Evolutionary conservation across 1,284 basidiomycete genomes (phyloP).

Genomic region (Ustilago trichophora): DNA sequence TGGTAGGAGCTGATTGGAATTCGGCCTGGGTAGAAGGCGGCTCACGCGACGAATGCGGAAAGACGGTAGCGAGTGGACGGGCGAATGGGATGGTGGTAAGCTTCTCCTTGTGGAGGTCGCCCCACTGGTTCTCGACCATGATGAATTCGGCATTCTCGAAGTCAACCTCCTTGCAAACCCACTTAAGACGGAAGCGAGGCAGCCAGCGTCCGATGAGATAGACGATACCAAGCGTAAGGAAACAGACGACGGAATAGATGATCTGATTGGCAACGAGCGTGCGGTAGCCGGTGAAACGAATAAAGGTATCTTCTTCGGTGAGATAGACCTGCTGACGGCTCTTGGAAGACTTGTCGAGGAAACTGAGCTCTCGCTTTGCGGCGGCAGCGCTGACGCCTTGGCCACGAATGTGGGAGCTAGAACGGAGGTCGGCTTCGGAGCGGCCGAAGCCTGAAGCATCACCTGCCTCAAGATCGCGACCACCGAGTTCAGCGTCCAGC

Average conservation of each 20-base stretch:
- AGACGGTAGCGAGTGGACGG: slow-evolving; percentile 60
- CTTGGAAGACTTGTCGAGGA: slow-evolving; percentile 59
- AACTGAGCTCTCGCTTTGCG: slow-evolving; percentile 40
- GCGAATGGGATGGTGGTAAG: slow-evolving; percentile 60
- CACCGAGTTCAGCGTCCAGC: slow-evolving; percentile 55
- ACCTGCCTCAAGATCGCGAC: slow-evolving; percentile 26
- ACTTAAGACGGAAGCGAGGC: slow-evolving; percentile 85
- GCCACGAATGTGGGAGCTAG: slow-evolving; percentile 4
- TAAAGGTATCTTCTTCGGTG: slow-evolving; percentile 86
- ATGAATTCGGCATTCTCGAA: slow-evolving; percentile 80
- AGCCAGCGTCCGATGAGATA: slow-evolving; percentile 92
- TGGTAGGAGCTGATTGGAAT: slow-evolving; percentile 41
- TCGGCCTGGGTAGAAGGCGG: slow-evolving; percentile 62
- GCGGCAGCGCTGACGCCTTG: slow-evolving; percentile 3
- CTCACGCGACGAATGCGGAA: slow-evolving; percentile 61
- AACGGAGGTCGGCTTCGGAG: slow-evolving; percentile 27
- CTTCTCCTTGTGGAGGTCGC: slow-evolving; percentile 58
- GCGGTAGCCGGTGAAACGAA: slow-evolving; percentile 90
- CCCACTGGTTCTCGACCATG: slow-evolving; percentile 77
- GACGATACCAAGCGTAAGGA: slow-evolving; percentile 79
- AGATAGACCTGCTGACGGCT: slow-evolving; percentile 83
- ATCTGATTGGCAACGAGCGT: slow-evolving; percentile 74
- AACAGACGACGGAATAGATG: slow-evolving; percentile 78
- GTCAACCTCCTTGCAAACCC: slow-evolving; percentile 82
- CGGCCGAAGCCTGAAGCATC: slow-evolving; percentile 43